Evolutionary conservation across 768 basidiomycete genomes (phyloP).

Genomic region (Suillus variegatus): DNA sequence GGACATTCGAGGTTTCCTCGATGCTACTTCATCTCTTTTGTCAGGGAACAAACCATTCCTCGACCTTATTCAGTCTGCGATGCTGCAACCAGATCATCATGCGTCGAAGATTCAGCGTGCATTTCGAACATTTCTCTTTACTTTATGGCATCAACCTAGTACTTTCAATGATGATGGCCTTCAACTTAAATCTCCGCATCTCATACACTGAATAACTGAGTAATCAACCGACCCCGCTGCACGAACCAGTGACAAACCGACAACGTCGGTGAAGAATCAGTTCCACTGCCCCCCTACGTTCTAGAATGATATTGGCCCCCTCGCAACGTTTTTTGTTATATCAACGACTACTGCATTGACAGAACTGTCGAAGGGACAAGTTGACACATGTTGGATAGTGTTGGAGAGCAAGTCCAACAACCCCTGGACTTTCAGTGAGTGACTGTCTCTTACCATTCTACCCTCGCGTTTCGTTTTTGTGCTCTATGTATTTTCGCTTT

Average conservation of each 20-base stretch:
- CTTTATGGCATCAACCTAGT: conserved; percentile 8
- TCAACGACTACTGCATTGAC: background rate
- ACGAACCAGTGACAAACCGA: background rate
- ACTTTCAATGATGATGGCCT: background rate
- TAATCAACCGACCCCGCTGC: background rate
- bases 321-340: background rate
- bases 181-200: background rate
- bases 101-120: conserved; percentile 33
- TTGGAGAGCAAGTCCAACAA: background rate
- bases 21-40: conserved; percentile 22
- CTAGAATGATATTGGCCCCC: background rate
- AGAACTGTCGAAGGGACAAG: background rate
- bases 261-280: background rate
- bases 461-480: background rate
- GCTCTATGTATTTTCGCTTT: background rate
- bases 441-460: background rate
- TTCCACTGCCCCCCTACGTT: background rate
- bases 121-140: conserved; percentile 25
- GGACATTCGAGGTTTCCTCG: conserved; percentile 34
- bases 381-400: background rate
- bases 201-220: background rate
- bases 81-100: conserved; percentile 38
- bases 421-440: background rate
- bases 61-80: conserved; percentile 38
- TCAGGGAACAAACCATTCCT: conserved; percentile 37